Evolutionary conservation across 495 filamentous ascomycete species (phyloP).

Genomic region (Choiromyces venosus): DNA sequence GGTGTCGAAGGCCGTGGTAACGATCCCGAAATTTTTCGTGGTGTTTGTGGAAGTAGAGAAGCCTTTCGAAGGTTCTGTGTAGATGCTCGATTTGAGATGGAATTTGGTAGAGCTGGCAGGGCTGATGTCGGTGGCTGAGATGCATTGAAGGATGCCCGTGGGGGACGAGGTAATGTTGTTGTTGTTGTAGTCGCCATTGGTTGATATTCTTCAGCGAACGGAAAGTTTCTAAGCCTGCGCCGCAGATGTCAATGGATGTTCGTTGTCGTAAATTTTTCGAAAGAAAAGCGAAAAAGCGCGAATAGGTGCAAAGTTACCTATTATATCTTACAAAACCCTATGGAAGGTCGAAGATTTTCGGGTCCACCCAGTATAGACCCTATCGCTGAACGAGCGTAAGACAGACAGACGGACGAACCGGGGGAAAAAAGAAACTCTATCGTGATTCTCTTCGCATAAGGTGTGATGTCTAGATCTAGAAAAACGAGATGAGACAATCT

Average conservation of each 20-base stretch:
- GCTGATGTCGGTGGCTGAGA: slow-evolving; percentile 33
- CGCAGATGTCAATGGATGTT: slow-evolving; percentile 13
- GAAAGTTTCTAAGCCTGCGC: slow-evolving; percentile 6
- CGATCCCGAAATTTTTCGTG: slow-evolving; percentile 21
- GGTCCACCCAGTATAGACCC: neutral
- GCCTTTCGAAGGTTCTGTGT: slow-evolving; percentile 31
- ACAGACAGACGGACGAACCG: neutral
- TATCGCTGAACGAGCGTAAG: neutral
- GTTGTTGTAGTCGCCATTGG: slow-evolving; percentile 36
- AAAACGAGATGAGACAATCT: slow-evolving; percentile 3
- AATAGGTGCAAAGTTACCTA: slow-evolving; percentile 19
- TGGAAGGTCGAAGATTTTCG: slow-evolving; percentile 7
- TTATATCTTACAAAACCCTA: slow-evolving; percentile 17
- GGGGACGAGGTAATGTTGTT: slow-evolving; percentile 38
- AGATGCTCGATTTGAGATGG: slow-evolving; percentile 26
- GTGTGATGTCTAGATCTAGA: slow-evolving; percentile 18
- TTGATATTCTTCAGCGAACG: neutral
- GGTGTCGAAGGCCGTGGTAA: slow-evolving; percentile 33
- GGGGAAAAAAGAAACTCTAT: slow-evolving; percentile 20
- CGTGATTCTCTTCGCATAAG: slow-evolving; percentile 24
- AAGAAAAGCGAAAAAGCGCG: slow-evolving; percentile 18
- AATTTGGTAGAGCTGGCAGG: slow-evolving; percentile 33
- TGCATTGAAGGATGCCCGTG: slow-evolving; percentile 31
- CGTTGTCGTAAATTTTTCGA: neutral
- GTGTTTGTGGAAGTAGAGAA: slow-evolving; percentile 33